Conservation (phyloP, 2,329 filamentous ascomycete genomes). For the Aspergillus sp. region DNA sequence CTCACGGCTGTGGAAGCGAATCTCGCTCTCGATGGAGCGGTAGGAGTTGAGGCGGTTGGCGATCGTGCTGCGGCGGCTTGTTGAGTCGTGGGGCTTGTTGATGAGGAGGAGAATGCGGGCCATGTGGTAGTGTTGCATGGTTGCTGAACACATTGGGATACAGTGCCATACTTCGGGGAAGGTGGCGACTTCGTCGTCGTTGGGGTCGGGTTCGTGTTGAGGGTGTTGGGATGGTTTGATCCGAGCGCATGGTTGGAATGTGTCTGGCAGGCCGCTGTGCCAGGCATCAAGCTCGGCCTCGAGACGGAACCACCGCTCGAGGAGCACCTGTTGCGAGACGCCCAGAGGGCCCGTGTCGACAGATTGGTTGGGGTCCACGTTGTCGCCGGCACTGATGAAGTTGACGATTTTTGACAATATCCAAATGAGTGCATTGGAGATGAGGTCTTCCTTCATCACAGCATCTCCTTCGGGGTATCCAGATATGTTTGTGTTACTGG, state of each 20-base stretch:
- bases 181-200: slow-evolving; percentile 27
- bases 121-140: slow-evolving; percentile 45
- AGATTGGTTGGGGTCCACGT: slow-evolving; percentile 29
- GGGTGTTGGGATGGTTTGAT: slow-evolving; percentile 31
- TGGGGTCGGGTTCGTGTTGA: slow-evolving; percentile 14
- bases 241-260: slow-evolving; percentile 50
- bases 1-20: slow-evolving; percentile 51
- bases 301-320: slow-evolving; percentile 45
- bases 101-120: slow-evolving; percentile 35
- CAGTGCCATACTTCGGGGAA: slow-evolving; percentile 57
- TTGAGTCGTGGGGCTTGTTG: slow-evolving; percentile 36
- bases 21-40: slow-evolving; percentile 49
- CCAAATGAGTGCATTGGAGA: slow-evolving; percentile 58
- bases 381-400: slow-evolving; percentile 52
- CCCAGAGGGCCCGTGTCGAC: slow-evolving; percentile 22
- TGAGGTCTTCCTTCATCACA: slow-evolving; percentile 54
- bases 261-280: slow-evolving; percentile 51
- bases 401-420: slow-evolving; percentile 59
- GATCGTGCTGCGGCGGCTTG: slow-evolving; percentile 45
- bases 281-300: slow-evolving; percentile 51
- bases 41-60: slow-evolving; percentile 50
- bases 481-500: slow-evolving; percentile 28
- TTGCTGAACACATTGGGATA: slow-evolving; percentile 57
- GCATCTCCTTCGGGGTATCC: slow-evolving; percentile 30
- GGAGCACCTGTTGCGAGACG: slow-evolving; percentile 33